A percentile compares a stretch with the other conserved stretches of the same genome.
Evolutionary conservation across 1,284 basidiomycete genomes (phyloP).

Genomic region (Athelia sp.): DNA sequence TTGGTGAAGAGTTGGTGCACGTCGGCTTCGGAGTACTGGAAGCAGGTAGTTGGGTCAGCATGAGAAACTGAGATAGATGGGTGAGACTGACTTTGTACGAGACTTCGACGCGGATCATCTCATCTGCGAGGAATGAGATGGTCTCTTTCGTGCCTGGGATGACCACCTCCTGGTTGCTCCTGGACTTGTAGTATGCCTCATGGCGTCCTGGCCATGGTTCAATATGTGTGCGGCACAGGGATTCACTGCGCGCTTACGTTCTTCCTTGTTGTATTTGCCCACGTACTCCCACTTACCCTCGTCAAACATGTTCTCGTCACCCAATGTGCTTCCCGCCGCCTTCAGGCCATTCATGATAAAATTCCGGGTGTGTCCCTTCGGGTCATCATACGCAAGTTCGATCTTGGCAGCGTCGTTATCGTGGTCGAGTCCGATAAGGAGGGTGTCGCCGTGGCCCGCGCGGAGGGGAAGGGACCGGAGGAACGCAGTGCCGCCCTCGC

Average conservation of each 20-base stretch:
- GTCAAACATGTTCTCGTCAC: slow-evolving; percentile 58
- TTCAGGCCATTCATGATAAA: slow-evolving; percentile 93
- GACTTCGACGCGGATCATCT: slow-evolving; percentile 84
- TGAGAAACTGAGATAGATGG: neutral
- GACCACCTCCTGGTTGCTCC: slow-evolving; percentile 53
- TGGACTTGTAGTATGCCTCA: slow-evolving; percentile 83
- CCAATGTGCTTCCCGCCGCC: slow-evolving; percentile 55
- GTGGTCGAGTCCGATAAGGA: slow-evolving; percentile 84
- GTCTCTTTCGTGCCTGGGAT: slow-evolving; percentile 42
- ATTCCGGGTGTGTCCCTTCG: slow-evolving; percentile 66
- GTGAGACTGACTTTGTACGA: slow-evolving; percentile 70
- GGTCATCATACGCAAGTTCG: slow-evolving; percentile 83
- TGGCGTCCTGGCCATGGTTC: slow-evolving; percentile 60
- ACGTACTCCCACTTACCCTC: slow-evolving; percentile 81
- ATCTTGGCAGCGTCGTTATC: slow-evolving; percentile 66
- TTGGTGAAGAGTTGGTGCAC: slow-evolving; percentile 70
- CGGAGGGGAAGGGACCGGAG: slow-evolving; percentile 77
- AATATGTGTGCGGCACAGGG: neutral
- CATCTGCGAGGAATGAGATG: slow-evolving; percentile 57
- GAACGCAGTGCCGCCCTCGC: slow-evolving; percentile 71
- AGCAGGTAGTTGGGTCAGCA: neutral
- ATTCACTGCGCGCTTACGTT: slow-evolving; percentile 45
- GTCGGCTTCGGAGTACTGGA: slow-evolving; percentile 78
- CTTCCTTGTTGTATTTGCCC: slow-evolving; percentile 66
- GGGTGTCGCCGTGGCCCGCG: slow-evolving; percentile 63